Conservation (phyloP, 257 asterid species). For the Solanum lycopersicoides region DNA sequence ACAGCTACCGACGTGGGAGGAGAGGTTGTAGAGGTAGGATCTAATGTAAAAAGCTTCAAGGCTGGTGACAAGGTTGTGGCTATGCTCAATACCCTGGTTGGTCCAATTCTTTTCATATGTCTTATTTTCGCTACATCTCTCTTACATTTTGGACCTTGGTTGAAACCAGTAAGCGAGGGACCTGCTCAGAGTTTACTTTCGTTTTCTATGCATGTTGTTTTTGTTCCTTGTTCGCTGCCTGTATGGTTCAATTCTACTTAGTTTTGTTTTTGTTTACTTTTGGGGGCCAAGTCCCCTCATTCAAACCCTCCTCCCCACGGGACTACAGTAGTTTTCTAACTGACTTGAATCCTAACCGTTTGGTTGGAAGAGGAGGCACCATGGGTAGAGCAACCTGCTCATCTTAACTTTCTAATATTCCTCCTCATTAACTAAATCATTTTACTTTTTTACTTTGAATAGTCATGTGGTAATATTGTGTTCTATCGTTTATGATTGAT, state of each 20-base stretch:
- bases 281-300: neutral
- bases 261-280: neutral
- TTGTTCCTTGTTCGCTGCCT: neutral
- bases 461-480: neutral
- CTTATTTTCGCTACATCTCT: neutral
- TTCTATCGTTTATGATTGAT: neutral
- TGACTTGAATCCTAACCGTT: neutral
- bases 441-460: neutral
- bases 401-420: neutral
- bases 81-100: constrained; percentile 15
- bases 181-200: neutral
- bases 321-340: neutral
- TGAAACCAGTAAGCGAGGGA: neutral
- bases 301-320: neutral
- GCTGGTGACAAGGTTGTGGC: constrained; percentile 60
- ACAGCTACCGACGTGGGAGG: constrained; percentile 60
- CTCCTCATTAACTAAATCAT: neutral
- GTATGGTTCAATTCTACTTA: neutral
- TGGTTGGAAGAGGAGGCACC: neutral
- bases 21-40: constrained; percentile 48
- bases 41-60: constrained; percentile 33
- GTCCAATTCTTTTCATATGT: constrained; percentile 4
- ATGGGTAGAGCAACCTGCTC: neutral
- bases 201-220: neutral
- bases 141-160: neutral